Percentiles rank a stretch among this genome's conserved stretches.
These are phyloP conservation scores for Vaccinium vitisidaea DNA, from an alignment of 148 eudicot genomes.

Conservation along the genomic window DNA sequence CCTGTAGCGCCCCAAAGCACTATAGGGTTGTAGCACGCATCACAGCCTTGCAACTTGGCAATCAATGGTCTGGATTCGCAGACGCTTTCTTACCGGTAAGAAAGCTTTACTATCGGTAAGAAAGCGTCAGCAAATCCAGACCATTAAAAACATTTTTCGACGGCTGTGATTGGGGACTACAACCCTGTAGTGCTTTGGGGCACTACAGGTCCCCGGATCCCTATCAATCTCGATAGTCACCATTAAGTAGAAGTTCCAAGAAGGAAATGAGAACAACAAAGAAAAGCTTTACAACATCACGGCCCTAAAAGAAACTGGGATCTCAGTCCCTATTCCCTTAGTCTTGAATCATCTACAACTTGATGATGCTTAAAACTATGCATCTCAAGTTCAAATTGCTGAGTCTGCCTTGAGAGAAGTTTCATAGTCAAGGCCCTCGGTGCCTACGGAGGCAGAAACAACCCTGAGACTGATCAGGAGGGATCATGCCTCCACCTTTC, in stretches of 20 bases:
- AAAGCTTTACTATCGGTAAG: too few species aligned
- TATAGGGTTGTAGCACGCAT: too few species aligned
- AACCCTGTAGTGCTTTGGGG: too few species aligned
- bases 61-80: too few species aligned
- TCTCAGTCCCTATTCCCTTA: not conserved
- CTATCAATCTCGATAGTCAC: not conserved
- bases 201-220: too few species aligned
- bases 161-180: too few species aligned
- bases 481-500: constrained; percentile 92
- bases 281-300: constrained; percentile 5
- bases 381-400: not conserved
- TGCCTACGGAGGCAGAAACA: constrained; percentile 60
- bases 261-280: not conserved
- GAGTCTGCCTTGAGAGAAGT: not conserved
- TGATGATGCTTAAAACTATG: not conserved
- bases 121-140: too few species aligned
- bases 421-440: constrained; percentile 57
- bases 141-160: too few species aligned
- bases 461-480: constrained; percentile 62
- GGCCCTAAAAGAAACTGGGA: constrained; percentile 8
- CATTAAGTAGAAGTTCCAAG: not conserved
- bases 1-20: too few species aligned
- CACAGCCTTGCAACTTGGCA: too few species aligned
- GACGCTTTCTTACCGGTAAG: too few species aligned
- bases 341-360: not conserved